Evolutionary conservation across 352 stramenopile species (phyloP), one percentile per base, ranked within the genome.

Genomic region (Phytophthora palmivora): DNA sequence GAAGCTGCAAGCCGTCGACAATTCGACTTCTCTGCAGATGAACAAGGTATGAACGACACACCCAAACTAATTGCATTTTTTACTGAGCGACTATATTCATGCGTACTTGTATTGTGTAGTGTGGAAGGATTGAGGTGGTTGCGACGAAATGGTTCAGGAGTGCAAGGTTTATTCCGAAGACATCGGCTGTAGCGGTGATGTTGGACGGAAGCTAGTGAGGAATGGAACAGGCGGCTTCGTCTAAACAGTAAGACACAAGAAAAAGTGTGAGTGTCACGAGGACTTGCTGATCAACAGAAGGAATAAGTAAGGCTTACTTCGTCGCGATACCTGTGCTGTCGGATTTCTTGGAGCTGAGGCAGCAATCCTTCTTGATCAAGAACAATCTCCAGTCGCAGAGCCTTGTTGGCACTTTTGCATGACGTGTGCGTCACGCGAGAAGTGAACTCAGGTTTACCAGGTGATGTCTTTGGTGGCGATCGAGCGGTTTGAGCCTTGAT

Each of bases 371-470:
- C 63, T 64, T 92, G 79, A 37, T 91, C 74, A 21, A 84, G 62
- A 47, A 88, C 82, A 11, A 75, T 84, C 52, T 91, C 76, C 21
- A 85, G 57, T 2, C 78, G 76, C 15, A 91, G 74, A 32, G 67
- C 74, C 6, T 85, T 55, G 65, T 85, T 91, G 49, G 78, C 49
- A 48, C 67, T 87, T 53, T 89, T 91, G 45, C 72, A 69, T n/a
- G 78, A 74, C 15, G 80, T 88, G 62, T 91, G 78, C n/a, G 78
- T 69, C 26, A 89, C 78, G 7, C 68, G 59, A 24, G 59, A 61
- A 3, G 39, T 52, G 43, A 74, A 74, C 8, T 47, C 36, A 26
- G 52, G 34, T 30, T 61, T 66, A 5, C 2, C 9, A 22, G 48
- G 47, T 18, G 63, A 46, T 3, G 63, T 53, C 28, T 43, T 68